Percentiles rank a stretch among this genome's conserved stretches.
phyloP scores from a whole-genome alignment of 2,329 filamentous ascomycete species.

The Colletotrichum aenigma region DNA sequence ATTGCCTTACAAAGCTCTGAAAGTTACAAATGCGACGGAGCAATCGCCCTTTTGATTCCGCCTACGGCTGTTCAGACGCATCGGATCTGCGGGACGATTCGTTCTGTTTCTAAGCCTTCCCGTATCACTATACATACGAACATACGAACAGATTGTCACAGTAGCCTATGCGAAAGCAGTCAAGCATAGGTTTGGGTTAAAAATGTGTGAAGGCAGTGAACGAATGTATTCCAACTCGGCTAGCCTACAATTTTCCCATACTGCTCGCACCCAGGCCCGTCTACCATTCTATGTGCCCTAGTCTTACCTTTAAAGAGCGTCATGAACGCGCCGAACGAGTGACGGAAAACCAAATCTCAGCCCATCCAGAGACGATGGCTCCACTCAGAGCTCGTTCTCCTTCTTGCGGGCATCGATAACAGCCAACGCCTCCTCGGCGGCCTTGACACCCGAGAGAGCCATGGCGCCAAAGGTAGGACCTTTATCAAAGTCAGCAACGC shows the following conservation, averaged over 20 bases:
- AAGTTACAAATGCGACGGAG: not conserved
- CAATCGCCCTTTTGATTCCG: not conserved
- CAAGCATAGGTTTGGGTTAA: not conserved
- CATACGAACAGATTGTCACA: not conserved
- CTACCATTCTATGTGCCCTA: not conserved
- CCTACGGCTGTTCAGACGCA: not conserved
- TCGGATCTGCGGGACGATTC: not conserved
- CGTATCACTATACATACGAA: not conserved
- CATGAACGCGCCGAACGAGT: not conserved
- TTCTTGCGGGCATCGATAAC: conserved; percentile 80
- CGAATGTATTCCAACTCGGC: not conserved
- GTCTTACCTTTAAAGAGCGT: not conserved
- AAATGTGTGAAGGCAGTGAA: not conserved
- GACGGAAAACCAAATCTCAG: not conserved
- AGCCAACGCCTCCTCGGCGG: conserved; percentile 82
- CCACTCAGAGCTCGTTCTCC: conserved; percentile 67
- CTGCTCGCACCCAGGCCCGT: not conserved
- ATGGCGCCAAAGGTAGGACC: conserved; percentile 74
- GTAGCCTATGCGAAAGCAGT: not conserved
- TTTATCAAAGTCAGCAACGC: not conserved
- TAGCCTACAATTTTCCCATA: not conserved
- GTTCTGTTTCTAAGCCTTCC: not conserved
- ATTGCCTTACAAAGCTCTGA: not conserved
- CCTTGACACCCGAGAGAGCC: conserved; percentile 87
- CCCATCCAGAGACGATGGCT: not conserved